phyloP scores from a whole-genome alignment of 108 stramenopile genomes.

The Epithemia pelagica region DNA sequence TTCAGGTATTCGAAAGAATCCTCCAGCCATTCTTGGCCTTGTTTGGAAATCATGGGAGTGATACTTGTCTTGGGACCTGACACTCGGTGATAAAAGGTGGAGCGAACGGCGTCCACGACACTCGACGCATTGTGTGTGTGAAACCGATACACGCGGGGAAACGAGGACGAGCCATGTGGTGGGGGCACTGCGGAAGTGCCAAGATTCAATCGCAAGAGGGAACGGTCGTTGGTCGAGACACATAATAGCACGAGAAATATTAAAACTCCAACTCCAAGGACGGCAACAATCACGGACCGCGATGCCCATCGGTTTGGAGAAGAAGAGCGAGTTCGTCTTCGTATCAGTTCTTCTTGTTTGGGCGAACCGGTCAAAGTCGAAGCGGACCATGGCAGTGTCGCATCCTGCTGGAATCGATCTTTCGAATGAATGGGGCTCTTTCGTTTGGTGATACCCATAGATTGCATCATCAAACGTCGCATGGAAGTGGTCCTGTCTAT shows the following conservation, averaged over 20 bases:
- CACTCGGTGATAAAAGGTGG: no score
- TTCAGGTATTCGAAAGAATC: slow-evolving; percentile 15
- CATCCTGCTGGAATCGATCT: neutral
- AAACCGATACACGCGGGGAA: neutral
- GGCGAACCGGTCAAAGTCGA: neutral
- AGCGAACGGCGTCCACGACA: no score
- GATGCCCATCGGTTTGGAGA: neutral
- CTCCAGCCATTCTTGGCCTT: neutral
- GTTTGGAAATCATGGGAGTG: neutral
- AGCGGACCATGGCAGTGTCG: neutral
- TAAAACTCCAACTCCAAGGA: neutral
- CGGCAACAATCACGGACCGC: neutral
- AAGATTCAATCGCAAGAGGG: no score
- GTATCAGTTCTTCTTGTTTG: neutral
- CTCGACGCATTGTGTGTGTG: neutral
- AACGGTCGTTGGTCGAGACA: neutral
- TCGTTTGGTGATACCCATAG: neutral
- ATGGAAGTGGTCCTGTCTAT: no score
- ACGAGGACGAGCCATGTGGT: neutral
- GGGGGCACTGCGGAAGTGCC: no score
- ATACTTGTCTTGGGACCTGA: neutral
- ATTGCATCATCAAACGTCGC: neutral
- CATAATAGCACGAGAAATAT: neutral
- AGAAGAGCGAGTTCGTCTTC: neutral
- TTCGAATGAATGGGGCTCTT: neutral